Evolutionary conservation across 164 flowering plant genomes (phyloP).

Genomic region (Echeveria elegans): DNA sequence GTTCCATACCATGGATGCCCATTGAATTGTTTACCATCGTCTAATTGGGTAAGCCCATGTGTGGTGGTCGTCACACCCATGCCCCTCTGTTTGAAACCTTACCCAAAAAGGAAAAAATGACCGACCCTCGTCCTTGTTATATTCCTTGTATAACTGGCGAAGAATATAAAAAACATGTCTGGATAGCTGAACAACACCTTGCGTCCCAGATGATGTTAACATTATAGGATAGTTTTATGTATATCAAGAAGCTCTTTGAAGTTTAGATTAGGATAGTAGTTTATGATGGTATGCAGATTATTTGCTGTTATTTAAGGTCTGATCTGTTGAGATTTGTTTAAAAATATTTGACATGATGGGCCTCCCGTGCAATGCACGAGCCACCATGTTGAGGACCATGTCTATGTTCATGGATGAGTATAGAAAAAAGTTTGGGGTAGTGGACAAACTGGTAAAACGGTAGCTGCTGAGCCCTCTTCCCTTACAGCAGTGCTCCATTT

Average conservation of each 20-base stretch:
- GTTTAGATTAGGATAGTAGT: no score
- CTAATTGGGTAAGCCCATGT: background rate
- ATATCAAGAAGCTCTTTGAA: no score
- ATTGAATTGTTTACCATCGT: background rate
- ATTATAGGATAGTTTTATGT: background rate
- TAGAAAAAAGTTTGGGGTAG: background rate
- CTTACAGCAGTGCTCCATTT: background rate
- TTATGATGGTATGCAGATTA: no score
- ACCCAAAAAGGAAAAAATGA: no score
- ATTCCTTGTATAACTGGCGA: background rate
- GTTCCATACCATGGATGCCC: background rate
- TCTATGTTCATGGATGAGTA: background rate
- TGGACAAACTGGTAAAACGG: slow-evolving; percentile 3
- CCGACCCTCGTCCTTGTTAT: background rate
- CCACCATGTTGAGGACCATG: background rate
- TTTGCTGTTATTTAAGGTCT: background rate
- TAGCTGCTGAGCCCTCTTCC: background rate
- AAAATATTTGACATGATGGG: background rate
- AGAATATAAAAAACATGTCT: background rate
- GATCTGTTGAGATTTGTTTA: background rate
- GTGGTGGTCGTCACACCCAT: background rate
- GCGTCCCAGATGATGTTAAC: background rate
- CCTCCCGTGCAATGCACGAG: background rate
- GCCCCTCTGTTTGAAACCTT: background rate
- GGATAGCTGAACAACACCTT: background rate